Evolutionary conservation across 768 basidiomycete genomes (phyloP), one percentile per base, ranked within the genome.

Genomic region (Hericium erinaceus): DNA sequence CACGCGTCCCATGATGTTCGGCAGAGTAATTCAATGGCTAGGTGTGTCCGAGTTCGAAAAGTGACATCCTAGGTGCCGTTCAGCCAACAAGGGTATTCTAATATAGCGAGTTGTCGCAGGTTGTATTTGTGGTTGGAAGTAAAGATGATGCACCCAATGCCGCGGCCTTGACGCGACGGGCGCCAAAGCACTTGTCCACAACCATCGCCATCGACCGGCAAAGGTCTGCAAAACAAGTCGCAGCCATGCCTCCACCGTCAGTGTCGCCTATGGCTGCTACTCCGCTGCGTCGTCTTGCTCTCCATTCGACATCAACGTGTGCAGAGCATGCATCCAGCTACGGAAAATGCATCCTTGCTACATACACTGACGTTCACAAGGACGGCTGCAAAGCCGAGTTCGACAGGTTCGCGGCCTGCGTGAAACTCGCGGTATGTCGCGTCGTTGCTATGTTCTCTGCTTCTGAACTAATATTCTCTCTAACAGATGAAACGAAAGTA

Each of bases 371-470:
- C 60, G 86, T 92, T 5, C 81, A 75, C 59, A 88, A 87, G 69
- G 89, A 91, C 64, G 80, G 83, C 64, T 99, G 95, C 73, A 81
- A 81, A 53, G 79, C 80, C 2, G 92, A 98, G 70, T 98, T 97
- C 60, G 75, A 75, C 12, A 81, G 81, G 61, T 99, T 98, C 70
- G 87, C 84, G 41, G 75, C 80, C 37, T 99, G 95, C 69, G 71
- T 99, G 37, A 82, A 84, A 50, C 75, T 81, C 62, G 84, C 85
- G 56, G 95, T 97, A 72, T 58, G 86, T 46, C 44, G 7, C 20
- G 6, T 46, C 12, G 7, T 33, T 33, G 4, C 33, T 6, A 8
- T 33, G 33, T 33, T 33, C 33, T 33, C 33, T 10, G 9, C 33
- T 33, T 33, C 33, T 33, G 4, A 1, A 7, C 33, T 33, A 33